Evolutionary conservation across 73 alveolate genomes (phyloP).

Genomic region (Paramecium octaurelia): DNA sequence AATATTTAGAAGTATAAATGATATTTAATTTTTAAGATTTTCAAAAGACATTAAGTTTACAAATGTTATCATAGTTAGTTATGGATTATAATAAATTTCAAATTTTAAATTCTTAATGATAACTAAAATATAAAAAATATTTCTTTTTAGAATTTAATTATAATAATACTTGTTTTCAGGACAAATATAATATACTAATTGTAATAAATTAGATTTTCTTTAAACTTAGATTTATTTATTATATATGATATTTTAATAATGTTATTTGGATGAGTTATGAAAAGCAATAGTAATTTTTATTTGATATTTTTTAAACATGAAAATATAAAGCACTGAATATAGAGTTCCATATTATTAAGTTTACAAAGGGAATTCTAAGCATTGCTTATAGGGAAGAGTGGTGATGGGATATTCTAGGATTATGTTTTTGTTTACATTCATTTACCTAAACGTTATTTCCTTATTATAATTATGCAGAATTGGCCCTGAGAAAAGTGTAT

Average conservation of each 20-base stretch:
- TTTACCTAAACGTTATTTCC: not conserved
- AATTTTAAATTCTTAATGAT: not conserved
- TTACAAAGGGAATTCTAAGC: not conserved
- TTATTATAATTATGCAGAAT: not conserved
- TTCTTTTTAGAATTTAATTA: no score
- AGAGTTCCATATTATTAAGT: constrained; percentile 16
- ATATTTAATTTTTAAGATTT: not conserved
- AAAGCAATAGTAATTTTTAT: not conserved
- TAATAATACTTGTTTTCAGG: not conserved
- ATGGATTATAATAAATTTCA: no score
- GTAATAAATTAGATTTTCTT: not conserved
- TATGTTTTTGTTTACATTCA: not conserved
- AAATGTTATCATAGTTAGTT: no score
- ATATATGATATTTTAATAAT: not conserved
- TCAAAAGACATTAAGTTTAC: not conserved
- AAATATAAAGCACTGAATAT: not conserved
- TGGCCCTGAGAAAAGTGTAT: not conserved
- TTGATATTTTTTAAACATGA: not conserved
- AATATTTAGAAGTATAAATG: no score
- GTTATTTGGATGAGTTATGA: not conserved
- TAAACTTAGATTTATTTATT: not conserved
- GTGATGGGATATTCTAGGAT: not conserved
- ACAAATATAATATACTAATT: not conserved
- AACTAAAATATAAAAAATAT: no score
- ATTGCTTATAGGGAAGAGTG: not conserved